Base-by-base conservation (phyloP, 352 stramenopile genomes). In the Pythium oligandrum region DNA sequence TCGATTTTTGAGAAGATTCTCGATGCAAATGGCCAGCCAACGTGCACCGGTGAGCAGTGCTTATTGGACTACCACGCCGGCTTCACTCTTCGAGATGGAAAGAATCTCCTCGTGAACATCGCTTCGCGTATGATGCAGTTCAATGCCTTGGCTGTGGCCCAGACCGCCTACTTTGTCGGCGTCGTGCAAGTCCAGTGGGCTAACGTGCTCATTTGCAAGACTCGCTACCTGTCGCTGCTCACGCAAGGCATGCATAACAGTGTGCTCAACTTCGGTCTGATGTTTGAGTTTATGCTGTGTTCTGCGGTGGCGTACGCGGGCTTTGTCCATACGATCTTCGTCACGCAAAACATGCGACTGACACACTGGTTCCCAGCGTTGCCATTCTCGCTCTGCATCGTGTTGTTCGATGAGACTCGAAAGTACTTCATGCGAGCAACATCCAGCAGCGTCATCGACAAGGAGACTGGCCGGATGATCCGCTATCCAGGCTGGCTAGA, bases 201-300 rank as follows among this genome's bases (percentile, higher is more conserved):
- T 47, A 94, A 97, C 66, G 58, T 97, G 10, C 59, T 98, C 32
- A 95, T 97, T 55, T 96, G 84, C 70, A 97, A 97, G 75, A 98
- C 92, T 39, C 80, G 92, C 6, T 97, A 90, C 70, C 62, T 97
- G 59, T 94, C 78, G 7, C 72, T 98, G n/a, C 59, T 73, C 33
- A 75, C 77, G n/a, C 92, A 98, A 58, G 90, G 92, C 53, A 96
- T 98, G 88, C 63, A 67, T 37, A 98, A 98, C 67, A 83, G 66
- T 38, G 80, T 95, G 57, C 90, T 98, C 60, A 96, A 97, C 66
- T 97, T 97, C 59, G 89, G 87, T 0, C 83, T 98, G 54, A 88
- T 95, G 65, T 97, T 96, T 57, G 92, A 97, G 69, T 93, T 95
- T 60, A 76, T 96, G 59, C 65, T 98, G 10, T 88, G 84, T 58